phyloP scores from a whole-genome alignment of 176 grass and related monocot genomes.

The Puccinellia tenuiflora region DNA sequence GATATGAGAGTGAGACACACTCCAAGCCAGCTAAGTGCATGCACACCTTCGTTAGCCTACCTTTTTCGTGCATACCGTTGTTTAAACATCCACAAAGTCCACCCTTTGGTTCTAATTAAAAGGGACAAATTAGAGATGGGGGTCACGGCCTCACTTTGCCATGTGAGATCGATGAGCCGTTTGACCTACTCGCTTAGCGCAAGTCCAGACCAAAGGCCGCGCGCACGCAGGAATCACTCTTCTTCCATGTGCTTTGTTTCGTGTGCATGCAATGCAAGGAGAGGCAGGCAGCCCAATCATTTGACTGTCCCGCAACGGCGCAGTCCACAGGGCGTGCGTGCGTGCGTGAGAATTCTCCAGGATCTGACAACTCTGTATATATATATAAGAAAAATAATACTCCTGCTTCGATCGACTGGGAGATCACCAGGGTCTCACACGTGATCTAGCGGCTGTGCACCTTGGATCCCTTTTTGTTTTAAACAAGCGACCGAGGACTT shows the following conservation, averaged over 20 bases:
- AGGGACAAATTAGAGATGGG: too few relatives aligned
- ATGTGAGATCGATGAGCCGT: slow-evolving; percentile 29
- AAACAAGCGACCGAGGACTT: too few relatives aligned
- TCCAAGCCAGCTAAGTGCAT: background rate
- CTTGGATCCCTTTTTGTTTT: too few relatives aligned
- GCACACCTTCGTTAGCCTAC: background rate
- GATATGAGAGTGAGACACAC: background rate
- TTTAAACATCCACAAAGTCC: background rate
- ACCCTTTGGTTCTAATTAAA: background rate
- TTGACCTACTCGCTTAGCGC: slow-evolving; percentile 17
- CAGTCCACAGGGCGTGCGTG: background rate
- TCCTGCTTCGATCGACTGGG: background rate
- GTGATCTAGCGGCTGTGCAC: too few relatives aligned
- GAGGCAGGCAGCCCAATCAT: slow-evolving; percentile 26
- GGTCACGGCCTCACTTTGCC: too few relatives aligned
- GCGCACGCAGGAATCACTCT: background rate
- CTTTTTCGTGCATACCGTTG: background rate
- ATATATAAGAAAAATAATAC: background rate
- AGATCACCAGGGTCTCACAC: background rate
- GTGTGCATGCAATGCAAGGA: background rate
- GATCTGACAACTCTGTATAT: slow-evolving; percentile 20
- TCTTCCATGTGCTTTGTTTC: slow-evolving; percentile 3
- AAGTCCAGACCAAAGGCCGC: background rate
- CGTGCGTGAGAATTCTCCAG: slow-evolving; percentile 22
- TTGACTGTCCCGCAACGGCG: slow-evolving; percentile 13